Base-by-base conservation (phyloP, 208 protist species). In the Crithidia bombi region DNA sequence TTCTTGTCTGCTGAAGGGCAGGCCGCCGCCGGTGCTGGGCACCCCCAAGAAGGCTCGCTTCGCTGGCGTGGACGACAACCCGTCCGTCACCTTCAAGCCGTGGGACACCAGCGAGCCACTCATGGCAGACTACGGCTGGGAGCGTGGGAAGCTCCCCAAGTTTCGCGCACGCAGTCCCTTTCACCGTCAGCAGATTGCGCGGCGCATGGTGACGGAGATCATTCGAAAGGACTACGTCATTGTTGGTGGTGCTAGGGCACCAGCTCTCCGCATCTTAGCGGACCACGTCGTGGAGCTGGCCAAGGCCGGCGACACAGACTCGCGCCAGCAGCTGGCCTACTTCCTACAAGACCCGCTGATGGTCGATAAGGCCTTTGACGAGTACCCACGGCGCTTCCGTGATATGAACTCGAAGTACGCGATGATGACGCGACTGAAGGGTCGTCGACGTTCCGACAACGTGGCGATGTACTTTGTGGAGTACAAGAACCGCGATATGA, bases 331-430 rank as follows among this genome's bases (percentile, higher is more conserved):
- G 36, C 71, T 96, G 5, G 92, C 92, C 10, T 87, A 95, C 79
- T 96, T 94, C 54, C 81, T 96, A 47, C 85, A 91, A 19, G 92
- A 96, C 58, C 89, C 89, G 19, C 78, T 95, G 26, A 92, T 96
- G 87, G 92, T 96, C 5, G 92, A 96, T 66, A 96, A 96, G 78
- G 92, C 92, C 2, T 96, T 96, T 65, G 92, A 96, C 69, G 92
- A 96, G 82, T 95, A 94, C 70, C 92, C 92, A 28, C 81, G 87
- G 0, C 82, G 92, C 26, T 96, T 96, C 56, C 65, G 67, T 17
- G 89, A 96, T 39, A 91, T 95, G 89, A 75, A 82, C 54, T 62
- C 77, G 19, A 95, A 94, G 65, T 96, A 94, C 58, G 87, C 86
- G 30, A 94, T 94, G 87, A 94, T 96, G 89, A 94, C 89, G 14